A percentile compares a stretch with the other conserved stretches of the same genome.
Evolutionary conservation across 345 rosid species (phyloP).

Genomic region (Eucalyptus guilfoylei): DNA sequence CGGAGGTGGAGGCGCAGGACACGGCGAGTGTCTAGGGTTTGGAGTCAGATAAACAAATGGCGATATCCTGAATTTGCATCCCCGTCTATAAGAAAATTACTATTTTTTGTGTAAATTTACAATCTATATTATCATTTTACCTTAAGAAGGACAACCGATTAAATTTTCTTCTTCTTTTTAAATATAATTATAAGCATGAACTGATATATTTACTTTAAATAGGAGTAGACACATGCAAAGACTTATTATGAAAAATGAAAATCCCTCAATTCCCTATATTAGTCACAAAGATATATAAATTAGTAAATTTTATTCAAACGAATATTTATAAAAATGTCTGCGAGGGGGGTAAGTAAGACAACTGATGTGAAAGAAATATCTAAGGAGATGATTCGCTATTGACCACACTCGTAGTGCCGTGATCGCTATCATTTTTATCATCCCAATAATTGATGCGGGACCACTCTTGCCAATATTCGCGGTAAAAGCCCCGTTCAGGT

Average conservation of each 20-base stretch:
- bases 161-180: too few species aligned
- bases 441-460: too few species aligned
- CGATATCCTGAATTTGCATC: background rate
- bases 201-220: background rate
- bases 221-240: background rate
- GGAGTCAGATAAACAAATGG: background rate
- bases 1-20: constrained; percentile 14
- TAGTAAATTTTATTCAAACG: background rate
- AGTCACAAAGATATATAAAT: rapidly evolving
- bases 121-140: too few species aligned
- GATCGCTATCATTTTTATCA: too few species aligned
- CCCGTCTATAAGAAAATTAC: background rate
- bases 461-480: background rate
- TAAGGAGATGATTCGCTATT: background rate
- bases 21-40: background rate
- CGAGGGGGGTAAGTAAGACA: too few species aligned
- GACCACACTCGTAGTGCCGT: too few species aligned
- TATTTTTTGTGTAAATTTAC: too few species aligned
- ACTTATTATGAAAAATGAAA: too few species aligned
- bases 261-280: background rate
- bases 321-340: background rate
- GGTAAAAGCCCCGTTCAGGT: background rate
- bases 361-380: background rate
- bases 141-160: too few species aligned
- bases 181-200: too few species aligned